Percentiles rank a stretch among this genome's conserved stretches.
phyloP scores from a whole-genome alignment of 2,329 filamentous ascomycete species.

The Ceratocystis cacaofunesta region DNA sequence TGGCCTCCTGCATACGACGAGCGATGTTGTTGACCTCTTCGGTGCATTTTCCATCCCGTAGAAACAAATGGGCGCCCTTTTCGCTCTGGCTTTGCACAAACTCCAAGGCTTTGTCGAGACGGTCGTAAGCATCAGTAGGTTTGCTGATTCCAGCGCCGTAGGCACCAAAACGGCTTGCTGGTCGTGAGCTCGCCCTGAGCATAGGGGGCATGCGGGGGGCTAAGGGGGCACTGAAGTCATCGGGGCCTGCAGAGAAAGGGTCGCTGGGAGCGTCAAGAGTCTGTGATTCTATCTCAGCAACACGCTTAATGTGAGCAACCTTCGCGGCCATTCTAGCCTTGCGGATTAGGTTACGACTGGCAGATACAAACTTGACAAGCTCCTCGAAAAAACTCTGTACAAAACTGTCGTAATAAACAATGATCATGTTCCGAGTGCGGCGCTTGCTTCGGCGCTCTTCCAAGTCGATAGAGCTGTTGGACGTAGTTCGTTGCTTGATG shows the following conservation, averaged over 20 bases:
- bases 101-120: constrained; percentile 64
- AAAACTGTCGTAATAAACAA: constrained; percentile 85
- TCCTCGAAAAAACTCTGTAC: constrained; percentile 72
- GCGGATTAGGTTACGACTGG: constrained; percentile 67
- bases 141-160: constrained; percentile 20
- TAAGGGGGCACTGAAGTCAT: constrained; percentile 17
- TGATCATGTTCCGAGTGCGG: constrained; percentile 58
- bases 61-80: constrained; percentile 71
- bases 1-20: constrained; percentile 47
- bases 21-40: constrained; percentile 59
- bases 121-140: constrained; percentile 45
- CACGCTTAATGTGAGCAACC: constrained; percentile 48
- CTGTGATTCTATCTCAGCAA: constrained; percentile 44
- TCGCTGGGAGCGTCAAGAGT: constrained; percentile 23
- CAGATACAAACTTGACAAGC: constrained; percentile 66
- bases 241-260: constrained; percentile 12
- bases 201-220: constrained; percentile 26
- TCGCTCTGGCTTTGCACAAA: constrained; percentile 70
- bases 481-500: constrained; percentile 37
- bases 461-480: constrained; percentile 33
- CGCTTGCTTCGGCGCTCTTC: constrained; percentile 37
- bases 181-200: constrained; percentile 25
- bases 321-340: constrained; percentile 76
- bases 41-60: constrained; percentile 76
- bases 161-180: constrained; percentile 6